Conservation (phyloP, 108 stramenopile genomes). For the Skeletonema menzelii region DNA sequence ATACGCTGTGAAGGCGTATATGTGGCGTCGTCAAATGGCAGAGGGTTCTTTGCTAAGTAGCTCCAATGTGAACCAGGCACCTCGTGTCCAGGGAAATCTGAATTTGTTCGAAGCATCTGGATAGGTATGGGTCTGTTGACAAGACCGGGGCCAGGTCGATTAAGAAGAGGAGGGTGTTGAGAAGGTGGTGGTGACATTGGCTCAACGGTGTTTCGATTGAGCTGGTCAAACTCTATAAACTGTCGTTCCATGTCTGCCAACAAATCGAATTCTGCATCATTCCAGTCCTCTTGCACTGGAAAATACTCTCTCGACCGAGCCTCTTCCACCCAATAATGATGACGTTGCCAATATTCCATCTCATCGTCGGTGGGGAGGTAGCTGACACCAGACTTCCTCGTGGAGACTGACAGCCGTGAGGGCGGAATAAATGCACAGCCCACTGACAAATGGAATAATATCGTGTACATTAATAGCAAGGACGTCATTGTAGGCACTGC, state of each 20-base stretch:
- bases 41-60: background rate
- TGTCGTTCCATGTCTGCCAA: background rate
- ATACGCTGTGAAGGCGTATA: background rate
- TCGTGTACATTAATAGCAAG: background rate
- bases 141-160: background rate
- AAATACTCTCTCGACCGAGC: background rate
- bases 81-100: background rate
- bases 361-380: background rate
- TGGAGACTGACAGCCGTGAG: background rate
- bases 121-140: background rate
- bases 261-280: background rate
- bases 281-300: background rate
- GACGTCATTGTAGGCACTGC: background rate
- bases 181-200: background rate
- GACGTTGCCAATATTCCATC: constrained; percentile 5
- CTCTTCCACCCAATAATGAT: constrained; percentile 1
- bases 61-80: background rate
- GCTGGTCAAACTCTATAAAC: background rate
- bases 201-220: background rate
- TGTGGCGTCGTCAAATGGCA: background rate
- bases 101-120: background rate
- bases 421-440: background rate
- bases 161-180: background rate
- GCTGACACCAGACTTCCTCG: background rate
- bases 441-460: background rate